These are phyloP conservation scores for Starmera stellimalicola DNA, from an alignment of 1,139 yeast species.

Conservation along the genomic window DNA sequence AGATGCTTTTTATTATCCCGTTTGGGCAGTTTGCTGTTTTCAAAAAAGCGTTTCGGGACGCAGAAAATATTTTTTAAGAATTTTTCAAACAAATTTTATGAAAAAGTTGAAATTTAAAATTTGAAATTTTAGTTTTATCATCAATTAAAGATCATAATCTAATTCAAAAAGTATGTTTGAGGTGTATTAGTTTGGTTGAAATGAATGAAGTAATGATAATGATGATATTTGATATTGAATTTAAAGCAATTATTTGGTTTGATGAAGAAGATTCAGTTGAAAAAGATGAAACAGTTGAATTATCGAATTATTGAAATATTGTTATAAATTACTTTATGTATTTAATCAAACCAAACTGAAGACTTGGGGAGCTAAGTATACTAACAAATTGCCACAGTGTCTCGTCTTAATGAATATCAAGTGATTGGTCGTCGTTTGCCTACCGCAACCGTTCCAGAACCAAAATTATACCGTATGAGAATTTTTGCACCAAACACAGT, in stretches of 20 bases:
- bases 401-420: conserved; percentile 98
- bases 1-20: too few relatives aligned
- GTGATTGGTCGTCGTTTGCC: conserved; percentile 99
- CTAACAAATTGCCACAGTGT: conserved; percentile 34
- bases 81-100: conserved; percentile 10
- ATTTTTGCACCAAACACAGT: conserved; percentile 98
- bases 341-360: too few relatives aligned
- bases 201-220: too few relatives aligned
- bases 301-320: too few relatives aligned
- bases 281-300: too few relatives aligned
- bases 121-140: conserved; percentile 4
- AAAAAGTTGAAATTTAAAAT: conserved; percentile 1
- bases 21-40: too few relatives aligned
- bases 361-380: too few relatives aligned
- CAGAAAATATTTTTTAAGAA: neutral
- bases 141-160: conserved; percentile 10
- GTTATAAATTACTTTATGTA: too few relatives aligned
- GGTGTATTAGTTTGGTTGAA: too few relatives aligned
- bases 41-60: neutral
- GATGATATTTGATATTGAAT: too few relatives aligned
- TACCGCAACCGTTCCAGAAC: conserved; percentile 97
- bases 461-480: conserved; percentile 99
- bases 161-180: conserved; percentile 12
- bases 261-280: too few relatives aligned
- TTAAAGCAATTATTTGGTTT: too few relatives aligned